Evolutionary conservation across 106 monocot species (phyloP).

Genomic region (Dioscorea zingiberensis): DNA sequence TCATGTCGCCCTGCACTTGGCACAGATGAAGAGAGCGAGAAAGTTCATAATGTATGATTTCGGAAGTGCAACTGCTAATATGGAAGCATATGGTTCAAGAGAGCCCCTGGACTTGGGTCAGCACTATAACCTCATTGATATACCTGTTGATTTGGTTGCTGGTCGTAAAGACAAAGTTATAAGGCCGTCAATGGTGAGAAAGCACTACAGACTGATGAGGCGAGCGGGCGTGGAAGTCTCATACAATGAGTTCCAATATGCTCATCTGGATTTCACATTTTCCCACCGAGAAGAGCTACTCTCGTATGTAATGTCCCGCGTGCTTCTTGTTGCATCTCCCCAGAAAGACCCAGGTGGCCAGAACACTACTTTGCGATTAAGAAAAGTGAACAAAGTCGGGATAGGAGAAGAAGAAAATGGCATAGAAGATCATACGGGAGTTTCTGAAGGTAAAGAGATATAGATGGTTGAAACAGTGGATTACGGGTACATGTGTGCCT

Average conservation of each 20-base stretch:
- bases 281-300: slow-evolving; percentile 91
- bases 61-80: slow-evolving; percentile 65
- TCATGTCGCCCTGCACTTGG: slow-evolving; percentile 76
- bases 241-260: slow-evolving; percentile 85
- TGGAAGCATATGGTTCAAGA: slow-evolving; percentile 68
- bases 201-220: slow-evolving; percentile 81
- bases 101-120: slow-evolving; percentile 76
- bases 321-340: slow-evolving; percentile 39
- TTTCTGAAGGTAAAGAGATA: too few species aligned
- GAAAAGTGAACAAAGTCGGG: slow-evolving; percentile 20
- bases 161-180: slow-evolving; percentile 86
- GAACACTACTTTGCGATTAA: slow-evolving; percentile 12
- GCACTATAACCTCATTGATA: slow-evolving; percentile 65
- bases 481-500: too few species aligned
- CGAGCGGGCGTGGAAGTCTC: slow-evolving; percentile 67
- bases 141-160: slow-evolving; percentile 88
- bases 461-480: too few species aligned
- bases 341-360: slow-evolving; percentile 12
- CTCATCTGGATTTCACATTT: slow-evolving; percentile 93
- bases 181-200: slow-evolving; percentile 82
- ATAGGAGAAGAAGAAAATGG: neutral
- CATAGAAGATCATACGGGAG: too few species aligned
- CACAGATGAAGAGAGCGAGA: slow-evolving; percentile 72
- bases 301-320: slow-evolving; percentile 79
- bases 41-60: slow-evolving; percentile 92